Base-by-base conservation (phyloP, 1,139 yeast genomes). In the Scheffersomyces segobiensis region DNA sequence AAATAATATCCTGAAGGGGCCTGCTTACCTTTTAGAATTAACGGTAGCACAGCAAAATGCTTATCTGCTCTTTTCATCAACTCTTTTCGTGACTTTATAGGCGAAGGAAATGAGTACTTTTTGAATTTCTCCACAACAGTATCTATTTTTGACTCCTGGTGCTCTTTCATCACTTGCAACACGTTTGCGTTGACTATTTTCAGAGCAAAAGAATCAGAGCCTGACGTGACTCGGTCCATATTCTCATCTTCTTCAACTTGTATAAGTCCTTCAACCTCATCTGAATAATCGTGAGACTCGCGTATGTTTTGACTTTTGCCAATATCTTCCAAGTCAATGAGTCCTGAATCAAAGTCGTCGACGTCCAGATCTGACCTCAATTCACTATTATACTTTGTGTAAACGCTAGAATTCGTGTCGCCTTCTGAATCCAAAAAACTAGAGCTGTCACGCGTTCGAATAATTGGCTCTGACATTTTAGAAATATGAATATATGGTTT, bases 1-100 rank as follows among this genome's bases (percentile, higher is more conserved):
- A 71, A 72, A 64, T 85, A 87, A 67, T 79, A 87, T 32, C 69
- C 67, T 0, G 91, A 86, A 14, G 76, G 71, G 0, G 67, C 63
- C 26, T 55, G 60, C 17, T 72, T 63, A 0, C 86, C 88, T 1
- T 73, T 67, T 10, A 88, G 69, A 12, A 88, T 76, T 26, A 72
- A 68, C 0, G 79, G 78, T 0, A 87, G 71, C 1, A 79, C 57
- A 1, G 62, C 59, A 18, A 79, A 58, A 57, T 79, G 73, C 10
- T 69, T 67, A 24, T 69, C 63, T 1, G 76, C 74, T 54, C 77
- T 70, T 0, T 57, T 53, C 47, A 67, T 53, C 18, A 80, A 62
- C 39, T 56, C 62, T 32, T 59, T 59, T 54, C 72, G 72, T 17
- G 77, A 71, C n/a, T 46, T 56, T n/a, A 69, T 67, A 0, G 76